Evolutionary conservation across 345 rosid species (phyloP).

Genomic region (Dipteronia dyeriana): DNA sequence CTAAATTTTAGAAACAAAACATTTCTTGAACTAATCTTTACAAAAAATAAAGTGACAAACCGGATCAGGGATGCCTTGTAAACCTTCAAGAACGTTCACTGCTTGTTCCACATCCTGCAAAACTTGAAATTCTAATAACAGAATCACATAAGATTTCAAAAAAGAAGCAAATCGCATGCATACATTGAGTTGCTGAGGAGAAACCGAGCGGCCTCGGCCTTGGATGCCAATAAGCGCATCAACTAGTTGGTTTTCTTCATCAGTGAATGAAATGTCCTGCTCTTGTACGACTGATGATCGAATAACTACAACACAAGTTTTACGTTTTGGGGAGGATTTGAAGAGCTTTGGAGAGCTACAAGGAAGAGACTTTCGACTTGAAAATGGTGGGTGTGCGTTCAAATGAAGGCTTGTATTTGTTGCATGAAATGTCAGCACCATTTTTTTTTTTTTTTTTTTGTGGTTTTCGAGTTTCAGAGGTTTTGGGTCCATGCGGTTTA

Average conservation of each 20-base stretch:
- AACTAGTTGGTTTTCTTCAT: constrained; percentile 68
- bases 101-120: constrained; percentile 75
- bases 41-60: constrained; percentile 34
- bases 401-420: constrained; percentile 5
- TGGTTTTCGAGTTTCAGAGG: not conserved
- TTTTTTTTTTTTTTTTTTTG: not conserved
- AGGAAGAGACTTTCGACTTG: not conserved
- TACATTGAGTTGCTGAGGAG: constrained; percentile 77
- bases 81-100: constrained; percentile 70
- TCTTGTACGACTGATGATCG: constrained; percentile 33
- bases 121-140: not conserved
- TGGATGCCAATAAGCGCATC: constrained; percentile 91
- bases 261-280: constrained; percentile 43
- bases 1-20: not conserved
- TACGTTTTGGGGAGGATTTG: constrained; percentile 1
- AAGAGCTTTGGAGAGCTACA: constrained; percentile 16
- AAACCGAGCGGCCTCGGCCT: constrained; percentile 88
- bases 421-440: constrained; percentile 10
- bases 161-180: not conserved
- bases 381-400: not conserved
- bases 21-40: no score
- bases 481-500: not conserved
- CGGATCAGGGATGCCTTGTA: constrained; percentile 67
- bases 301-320: constrained; percentile 3
- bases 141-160: not conserved